Evolutionary conservation across 805 yeast genomes (phyloP).

Genomic region (Saccharomyces eubayanus): DNA sequence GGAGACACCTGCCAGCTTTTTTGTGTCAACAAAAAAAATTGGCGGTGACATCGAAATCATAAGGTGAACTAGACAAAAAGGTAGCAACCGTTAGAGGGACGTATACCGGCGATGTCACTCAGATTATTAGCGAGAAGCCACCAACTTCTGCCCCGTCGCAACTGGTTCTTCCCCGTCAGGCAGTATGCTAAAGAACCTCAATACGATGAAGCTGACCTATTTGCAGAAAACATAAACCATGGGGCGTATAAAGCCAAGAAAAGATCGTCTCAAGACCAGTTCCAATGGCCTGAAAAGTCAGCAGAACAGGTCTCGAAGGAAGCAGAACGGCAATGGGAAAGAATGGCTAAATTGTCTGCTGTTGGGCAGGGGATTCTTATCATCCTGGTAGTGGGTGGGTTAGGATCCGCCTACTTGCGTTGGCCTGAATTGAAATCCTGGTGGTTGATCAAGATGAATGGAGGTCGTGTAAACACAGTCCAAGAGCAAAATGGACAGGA

Average conservation of each 20-base stretch:
- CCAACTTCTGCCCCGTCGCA: not conserved
- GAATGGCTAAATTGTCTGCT: slow-evolving; percentile 39
- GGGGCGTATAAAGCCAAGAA: slow-evolving; percentile 26
- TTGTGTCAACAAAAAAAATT: not conserved
- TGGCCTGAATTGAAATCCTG: slow-evolving; percentile 29
- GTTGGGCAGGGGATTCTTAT: slow-evolving; percentile 36
- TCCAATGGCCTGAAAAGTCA: slow-evolving; percentile 18
- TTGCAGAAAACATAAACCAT: slow-evolving; percentile 21
- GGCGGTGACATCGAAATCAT: not conserved
- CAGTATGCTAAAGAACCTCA: slow-evolving; percentile 8
- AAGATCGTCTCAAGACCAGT: slow-evolving; percentile 5
- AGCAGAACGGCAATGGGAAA: slow-evolving; percentile 32
- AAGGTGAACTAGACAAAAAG: not conserved
- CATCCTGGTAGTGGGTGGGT: slow-evolving; percentile 33
- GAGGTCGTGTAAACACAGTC: slow-evolving; percentile 13
- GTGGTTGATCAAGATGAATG: slow-evolving; percentile 21
- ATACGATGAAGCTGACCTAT: slow-evolving; percentile 29
- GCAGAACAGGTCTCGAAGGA: slow-evolving; percentile 13
- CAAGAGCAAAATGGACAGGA: not conserved
- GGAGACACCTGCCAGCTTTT: not conserved
- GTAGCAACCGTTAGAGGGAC: not conserved
- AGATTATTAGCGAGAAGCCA: not conserved
- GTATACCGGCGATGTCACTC: not conserved
- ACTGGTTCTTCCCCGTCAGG: not conserved
- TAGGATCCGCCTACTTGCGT: slow-evolving; percentile 32